These are phyloP conservation scores for Avena eriantha DNA, from an alignment of 176 grass and related monocot genomes.

Conservation along the genomic window DNA sequence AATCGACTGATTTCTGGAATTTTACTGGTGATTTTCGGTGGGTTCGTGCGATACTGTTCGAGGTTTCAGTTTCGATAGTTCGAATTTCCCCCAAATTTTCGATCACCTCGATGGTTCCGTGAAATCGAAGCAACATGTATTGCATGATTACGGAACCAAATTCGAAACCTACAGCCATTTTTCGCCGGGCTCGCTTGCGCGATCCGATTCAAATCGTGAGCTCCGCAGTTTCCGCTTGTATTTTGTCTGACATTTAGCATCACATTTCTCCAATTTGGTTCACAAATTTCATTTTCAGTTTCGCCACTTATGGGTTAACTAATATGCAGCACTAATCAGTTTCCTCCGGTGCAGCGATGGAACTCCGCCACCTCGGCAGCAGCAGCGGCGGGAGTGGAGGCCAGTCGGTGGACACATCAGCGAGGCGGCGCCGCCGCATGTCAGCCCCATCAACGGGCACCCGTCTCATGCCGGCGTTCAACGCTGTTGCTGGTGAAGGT, in stretches of 20 bases:
- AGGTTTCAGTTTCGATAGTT: constrained; percentile 16
- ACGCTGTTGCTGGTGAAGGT: not conserved
- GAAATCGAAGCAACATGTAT: constrained; percentile 3
- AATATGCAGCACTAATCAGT: not conserved
- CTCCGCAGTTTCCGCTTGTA: constrained; percentile 7
- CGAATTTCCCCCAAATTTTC: not conserved
- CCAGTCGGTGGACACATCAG: constrained; percentile 4
- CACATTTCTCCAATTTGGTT: not conserved
- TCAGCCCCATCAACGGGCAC: not conserved
- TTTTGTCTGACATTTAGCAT: not conserved
- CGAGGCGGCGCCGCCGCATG: constrained; percentile 7
- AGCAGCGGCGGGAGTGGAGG: constrained; percentile 2
- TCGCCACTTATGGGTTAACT: not conserved
- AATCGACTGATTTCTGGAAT: constrained; percentile 13
- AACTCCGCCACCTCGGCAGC: not conserved
- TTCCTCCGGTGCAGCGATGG: constrained; percentile 39
- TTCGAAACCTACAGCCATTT: not conserved
- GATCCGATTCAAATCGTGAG: constrained; percentile 12
- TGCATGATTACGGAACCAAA: not conserved
- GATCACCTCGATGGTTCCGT: not conserved
- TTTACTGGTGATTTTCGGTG: not conserved
- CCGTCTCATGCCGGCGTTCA: constrained; percentile 23
- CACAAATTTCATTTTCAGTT: not conserved
- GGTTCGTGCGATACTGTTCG: not conserved
- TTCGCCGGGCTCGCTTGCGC: not conserved